Evolutionary conservation across 768 basidiomycete genomes (phyloP).

Genomic region (Podaxis rugospora): DNA sequence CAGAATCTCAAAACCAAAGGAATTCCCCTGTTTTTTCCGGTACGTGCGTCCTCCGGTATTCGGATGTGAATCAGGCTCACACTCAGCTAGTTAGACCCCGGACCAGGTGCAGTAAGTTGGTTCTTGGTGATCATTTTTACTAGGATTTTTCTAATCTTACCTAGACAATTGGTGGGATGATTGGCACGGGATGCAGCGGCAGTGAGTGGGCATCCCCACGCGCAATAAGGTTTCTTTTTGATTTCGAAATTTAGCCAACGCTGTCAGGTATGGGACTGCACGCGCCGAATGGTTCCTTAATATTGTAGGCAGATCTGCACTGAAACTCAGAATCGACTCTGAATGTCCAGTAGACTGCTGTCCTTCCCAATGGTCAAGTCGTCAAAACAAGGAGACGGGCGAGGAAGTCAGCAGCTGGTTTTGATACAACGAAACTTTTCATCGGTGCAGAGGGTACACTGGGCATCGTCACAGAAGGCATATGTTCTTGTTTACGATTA

Average conservation of each 20-base stretch:
- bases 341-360: conserved; percentile 57
- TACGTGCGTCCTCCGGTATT: conserved; percentile 20
- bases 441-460: conserved; percentile 89
- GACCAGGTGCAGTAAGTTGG: conserved; percentile 59
- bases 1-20: conserved; percentile 58
- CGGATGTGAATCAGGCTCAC: neutral
- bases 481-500: neutral
- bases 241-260: conserved; percentile 50
- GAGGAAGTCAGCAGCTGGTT: conserved; percentile 84
- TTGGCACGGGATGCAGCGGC: conserved; percentile 81
- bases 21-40: conserved; percentile 84
- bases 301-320: conserved; percentile 41
- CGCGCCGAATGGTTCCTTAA: conserved; percentile 88
- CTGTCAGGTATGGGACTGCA: conserved; percentile 84
- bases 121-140: neutral
- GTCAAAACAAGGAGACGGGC: conserved; percentile 80
- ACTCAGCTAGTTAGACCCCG: conserved; percentile 56
- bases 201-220: conserved; percentile 42
- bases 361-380: conserved; percentile 80
- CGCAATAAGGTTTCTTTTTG: neutral
- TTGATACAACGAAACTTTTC: conserved; percentile 83
- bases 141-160: neutral
- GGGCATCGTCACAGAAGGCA: conserved; percentile 86
- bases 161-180: conserved; percentile 85
- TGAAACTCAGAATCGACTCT: neutral